Evolutionary conservation across 768 basidiomycete genomes (phyloP).

Genomic region (Boletellus emodensis): DNA sequence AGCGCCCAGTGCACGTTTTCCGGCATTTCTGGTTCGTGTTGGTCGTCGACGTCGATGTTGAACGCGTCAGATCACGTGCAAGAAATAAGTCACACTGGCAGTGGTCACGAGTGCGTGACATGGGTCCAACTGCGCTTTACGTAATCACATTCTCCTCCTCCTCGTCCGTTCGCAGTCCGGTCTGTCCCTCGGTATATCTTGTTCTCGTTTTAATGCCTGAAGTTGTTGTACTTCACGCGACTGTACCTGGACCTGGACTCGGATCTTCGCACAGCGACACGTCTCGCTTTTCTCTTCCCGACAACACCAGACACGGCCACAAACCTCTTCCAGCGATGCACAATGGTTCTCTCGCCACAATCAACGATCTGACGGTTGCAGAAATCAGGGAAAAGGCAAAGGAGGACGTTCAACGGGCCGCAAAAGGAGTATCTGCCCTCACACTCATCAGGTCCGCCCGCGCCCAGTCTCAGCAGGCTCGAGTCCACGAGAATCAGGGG

Average conservation of each 20-base stretch:
- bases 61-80: conserved; percentile 31
- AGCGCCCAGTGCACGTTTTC: conserved; percentile 54
- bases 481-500: conserved; percentile 48
- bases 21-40: conserved; percentile 30
- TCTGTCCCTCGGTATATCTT: conserved; percentile 4
- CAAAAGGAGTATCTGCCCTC: conserved; percentile 55
- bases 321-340: conserved; percentile 33
- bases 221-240: conserved; percentile 38
- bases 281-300: conserved; percentile 8
- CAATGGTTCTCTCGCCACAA: conserved; percentile 31
- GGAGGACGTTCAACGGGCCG: conserved; percentile 45
- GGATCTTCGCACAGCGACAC: conserved; percentile 29
- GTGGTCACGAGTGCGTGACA: conserved; percentile 11
- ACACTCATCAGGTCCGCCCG: conserved; percentile 62
- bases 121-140: conserved; percentile 24
- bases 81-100: conserved; percentile 7
- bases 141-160: conserved; percentile 18
- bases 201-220: conserved; percentile 38
- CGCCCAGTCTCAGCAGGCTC: conserved; percentile 50
- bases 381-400: conserved; percentile 49
- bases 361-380: conserved; percentile 35
- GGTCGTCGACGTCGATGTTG: conserved; percentile 13
- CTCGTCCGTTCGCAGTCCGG: conserved; percentile 14
- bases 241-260: conserved; percentile 29
- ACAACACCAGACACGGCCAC: conserved; percentile 16